Evolutionary conservation across 2,329 filamentous ascomycete species (phyloP), one percentile per base, ranked within the genome.

Genomic region (Didymella arachidicola): DNA sequence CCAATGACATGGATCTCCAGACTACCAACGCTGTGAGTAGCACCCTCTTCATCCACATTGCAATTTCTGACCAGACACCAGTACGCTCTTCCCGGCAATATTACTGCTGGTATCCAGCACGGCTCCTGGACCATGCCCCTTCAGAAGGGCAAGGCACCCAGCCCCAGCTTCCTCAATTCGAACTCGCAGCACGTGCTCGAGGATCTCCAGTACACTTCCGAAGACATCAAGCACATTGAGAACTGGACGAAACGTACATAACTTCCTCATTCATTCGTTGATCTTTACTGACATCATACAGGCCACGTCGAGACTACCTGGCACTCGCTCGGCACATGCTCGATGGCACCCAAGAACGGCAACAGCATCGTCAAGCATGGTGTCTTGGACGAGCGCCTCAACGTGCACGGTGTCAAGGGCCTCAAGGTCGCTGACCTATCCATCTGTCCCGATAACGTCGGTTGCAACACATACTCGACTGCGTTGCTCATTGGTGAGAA

Each of bases 351-450:
- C 4, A 83, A 79, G 60, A 85, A 92, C 70, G 90, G 91, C 59
- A 93, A 92, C 80, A 88, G 85, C 69, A 91, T 93, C 70, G 89
- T 93, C 75, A 91, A 90, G 79, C 89, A 92, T 69, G 90, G 90
- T 59, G 90, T 93, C 0, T 78, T 93, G 36, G 90, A 93, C 71
- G 89, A 91, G 77, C 85, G 89, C 59, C 83, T 93, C 55, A 92
- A 92, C 66, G 89, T 93, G 3, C 88, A 92, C 72, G 90, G 89
- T 50, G 89, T 92, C 64, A 84, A 91, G 81, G 87, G 88, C 16
- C 83, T 93, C 68, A 92, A 92, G 83, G 89, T 92, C 25, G 89
- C 89, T 12, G 90, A 93, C 75, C 77, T 92, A 43, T 87, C 84
- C 49, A 90, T 92, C 80, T 92, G 89, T 76, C 89, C 90, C 0